phyloP scores from a whole-genome alignment of 2,329 filamentous ascomycete genomes.

The Fusarium equiseti region DNA sequence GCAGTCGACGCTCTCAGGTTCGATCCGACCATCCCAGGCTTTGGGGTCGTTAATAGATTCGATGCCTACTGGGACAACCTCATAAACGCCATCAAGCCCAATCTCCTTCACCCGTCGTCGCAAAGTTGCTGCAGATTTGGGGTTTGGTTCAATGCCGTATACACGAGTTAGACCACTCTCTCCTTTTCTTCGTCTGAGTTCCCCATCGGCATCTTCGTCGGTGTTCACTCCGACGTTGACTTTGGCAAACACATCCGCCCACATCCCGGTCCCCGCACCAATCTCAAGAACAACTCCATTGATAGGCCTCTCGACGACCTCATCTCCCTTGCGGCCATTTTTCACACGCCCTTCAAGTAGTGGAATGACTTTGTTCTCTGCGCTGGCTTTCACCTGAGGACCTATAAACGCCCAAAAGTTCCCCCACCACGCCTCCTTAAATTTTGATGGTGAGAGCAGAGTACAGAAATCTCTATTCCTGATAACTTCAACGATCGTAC shows the following conservation, averaged over 20 bases:
- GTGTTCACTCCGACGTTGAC: slow-evolving; percentile 35
- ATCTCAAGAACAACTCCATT: slow-evolving; percentile 70
- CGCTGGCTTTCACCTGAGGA: slow-evolving; percentile 60
- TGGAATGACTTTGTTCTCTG: slow-evolving; percentile 61
- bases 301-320: slow-evolving; percentile 54
- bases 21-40: slow-evolving; percentile 61
- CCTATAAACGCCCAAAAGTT: slow-evolving; percentile 70
- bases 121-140: slow-evolving; percentile 63
- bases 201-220: slow-evolving; percentile 24
- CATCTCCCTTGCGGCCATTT: slow-evolving; percentile 53
- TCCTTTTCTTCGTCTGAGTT: slow-evolving; percentile 36
- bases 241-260: slow-evolving; percentile 65
- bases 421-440: slow-evolving; percentile 69
- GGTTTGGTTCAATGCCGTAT: slow-evolving; percentile 75
- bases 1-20: slow-evolving; percentile 66
- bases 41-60: slow-evolving; percentile 63
- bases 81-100: slow-evolving; percentile 68
- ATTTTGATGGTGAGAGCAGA: slow-evolving; percentile 56
- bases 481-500: slow-evolving; percentile 61
- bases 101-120: slow-evolving; percentile 60
- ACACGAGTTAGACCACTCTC: slow-evolving; percentile 58
- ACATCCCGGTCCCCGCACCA: slow-evolving; percentile 71
- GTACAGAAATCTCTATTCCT: slow-evolving; percentile 50
- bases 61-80: slow-evolving; percentile 72
- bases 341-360: slow-evolving; percentile 64